A percentile compares a stretch with the other conserved stretches of the same genome.
Evolutionary conservation across 2,329 filamentous ascomycete species (phyloP).

Genomic region (Ophiosphaerella korrae): DNA sequence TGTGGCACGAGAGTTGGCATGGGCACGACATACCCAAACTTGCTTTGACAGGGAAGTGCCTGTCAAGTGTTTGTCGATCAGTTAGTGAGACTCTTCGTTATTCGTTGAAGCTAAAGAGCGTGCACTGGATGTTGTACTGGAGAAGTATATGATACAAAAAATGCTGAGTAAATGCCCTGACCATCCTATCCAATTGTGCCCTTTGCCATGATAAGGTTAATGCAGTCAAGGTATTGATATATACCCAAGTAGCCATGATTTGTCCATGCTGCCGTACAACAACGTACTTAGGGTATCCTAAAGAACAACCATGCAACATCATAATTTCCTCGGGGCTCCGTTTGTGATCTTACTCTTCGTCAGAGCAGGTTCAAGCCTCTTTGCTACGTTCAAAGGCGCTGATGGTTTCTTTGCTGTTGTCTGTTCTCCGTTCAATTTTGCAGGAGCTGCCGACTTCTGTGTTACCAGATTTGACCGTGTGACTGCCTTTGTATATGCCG

Average conservation of each 20-base stretch:
- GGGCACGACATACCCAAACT: slow-evolving; percentile 9
- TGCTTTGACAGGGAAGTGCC: slow-evolving; percentile 3
- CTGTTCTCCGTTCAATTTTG: slow-evolving; percentile 4
- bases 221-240: too few species aligned
- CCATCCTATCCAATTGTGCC: too few species aligned
- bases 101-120: not conserved
- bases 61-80: not conserved
- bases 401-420: too few species aligned
- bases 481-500: slow-evolving; percentile 2
- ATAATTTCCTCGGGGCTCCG: slow-evolving; percentile 8
- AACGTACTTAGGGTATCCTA: too few species aligned
- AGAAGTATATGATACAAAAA: too few species aligned
- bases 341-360: slow-evolving; percentile 7
- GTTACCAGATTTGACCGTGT: not conserved
- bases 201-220: too few species aligned
- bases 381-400: not conserved
- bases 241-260: too few species aligned
- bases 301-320: not conserved
- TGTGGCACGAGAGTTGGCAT: slow-evolving; percentile 22
- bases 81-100: not conserved
- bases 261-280: not conserved
- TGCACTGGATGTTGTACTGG: too few species aligned
- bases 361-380: slow-evolving; percentile 5
- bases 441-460: not conserved
- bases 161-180: too few species aligned